These are phyloP conservation scores for Margaritispora aquatica DNA, from an alignment of 495 filamentous ascomycete species.

Conservation along the genomic window DNA sequence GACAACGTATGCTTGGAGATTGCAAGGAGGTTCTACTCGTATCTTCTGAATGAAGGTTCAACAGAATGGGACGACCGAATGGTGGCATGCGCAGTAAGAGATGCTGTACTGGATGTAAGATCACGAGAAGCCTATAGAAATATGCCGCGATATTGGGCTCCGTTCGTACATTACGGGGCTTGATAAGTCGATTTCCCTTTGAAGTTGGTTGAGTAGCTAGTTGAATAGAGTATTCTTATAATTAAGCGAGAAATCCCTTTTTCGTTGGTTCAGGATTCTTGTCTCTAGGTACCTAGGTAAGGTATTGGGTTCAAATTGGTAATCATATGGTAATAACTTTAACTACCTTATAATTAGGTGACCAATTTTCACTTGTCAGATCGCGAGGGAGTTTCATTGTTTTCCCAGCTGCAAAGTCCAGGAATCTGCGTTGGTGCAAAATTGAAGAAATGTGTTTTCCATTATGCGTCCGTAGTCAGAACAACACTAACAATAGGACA, in stretches of 20 bases:
- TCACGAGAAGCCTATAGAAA: not conserved
- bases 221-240: not conserved
- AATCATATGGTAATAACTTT: too few relatives aligned
- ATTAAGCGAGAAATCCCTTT: not conserved
- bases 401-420: too few relatives aligned
- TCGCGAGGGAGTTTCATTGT: too few relatives aligned
- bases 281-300: too few relatives aligned
- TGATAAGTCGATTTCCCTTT: not conserved
- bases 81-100: not conserved
- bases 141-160: not conserved
- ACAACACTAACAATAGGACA: too few relatives aligned
- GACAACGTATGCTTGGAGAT: not conserved
- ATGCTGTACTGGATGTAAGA: not conserved
- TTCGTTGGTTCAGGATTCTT: not conserved
- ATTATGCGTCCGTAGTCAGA: too few relatives aligned
- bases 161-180: slow-evolving; percentile 1
- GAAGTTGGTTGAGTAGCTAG: not conserved
- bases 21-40: slow-evolving; percentile 1
- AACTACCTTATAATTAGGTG: too few relatives aligned
- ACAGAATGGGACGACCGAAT: not conserved
- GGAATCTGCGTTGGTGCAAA: too few relatives aligned
- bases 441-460: too few relatives aligned
- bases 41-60: not conserved
- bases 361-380: too few relatives aligned
- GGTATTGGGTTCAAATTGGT: too few relatives aligned